Evolutionary conservation across 345 rosid species (phyloP).

Genomic region (Luvunga scandens): DNA sequence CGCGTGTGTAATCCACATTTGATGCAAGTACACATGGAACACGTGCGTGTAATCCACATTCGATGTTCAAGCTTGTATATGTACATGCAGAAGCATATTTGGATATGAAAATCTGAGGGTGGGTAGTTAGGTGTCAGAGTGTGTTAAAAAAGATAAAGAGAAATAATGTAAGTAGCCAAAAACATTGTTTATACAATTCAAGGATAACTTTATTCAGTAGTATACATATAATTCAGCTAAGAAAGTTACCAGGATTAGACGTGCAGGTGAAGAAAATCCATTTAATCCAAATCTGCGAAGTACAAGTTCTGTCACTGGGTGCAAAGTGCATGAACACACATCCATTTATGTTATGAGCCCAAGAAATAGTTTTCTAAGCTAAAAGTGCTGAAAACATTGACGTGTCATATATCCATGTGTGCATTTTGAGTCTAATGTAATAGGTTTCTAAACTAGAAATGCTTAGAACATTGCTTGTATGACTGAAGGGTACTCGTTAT

Average conservation of each 20-base stretch:
- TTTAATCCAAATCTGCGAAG: neutral
- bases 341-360: neutral
- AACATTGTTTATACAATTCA: neutral
- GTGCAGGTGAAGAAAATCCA: neutral
- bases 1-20: neutral
- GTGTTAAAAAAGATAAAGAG: neutral
- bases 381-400: neutral
- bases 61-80: neutral
- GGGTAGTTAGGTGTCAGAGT: neutral
- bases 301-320: neutral
- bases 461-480: neutral
- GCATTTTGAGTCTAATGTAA: neutral
- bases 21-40: neutral
- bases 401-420: neutral
- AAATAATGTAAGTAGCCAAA: neutral
- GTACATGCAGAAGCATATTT: neutral
- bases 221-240: neutral
- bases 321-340: neutral
- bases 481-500: neutral
- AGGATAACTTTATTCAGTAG: neutral
- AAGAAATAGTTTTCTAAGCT: neutral
- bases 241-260: neutral
- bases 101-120: neutral
- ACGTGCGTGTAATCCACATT: neutral
- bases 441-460: neutral